A percentile compares a stretch with the other conserved stretches of the same genome.
phyloP scores from a whole-genome alignment of 2,329 filamentous ascomycete genomes.

The Colletotrichum sp. region DNA sequence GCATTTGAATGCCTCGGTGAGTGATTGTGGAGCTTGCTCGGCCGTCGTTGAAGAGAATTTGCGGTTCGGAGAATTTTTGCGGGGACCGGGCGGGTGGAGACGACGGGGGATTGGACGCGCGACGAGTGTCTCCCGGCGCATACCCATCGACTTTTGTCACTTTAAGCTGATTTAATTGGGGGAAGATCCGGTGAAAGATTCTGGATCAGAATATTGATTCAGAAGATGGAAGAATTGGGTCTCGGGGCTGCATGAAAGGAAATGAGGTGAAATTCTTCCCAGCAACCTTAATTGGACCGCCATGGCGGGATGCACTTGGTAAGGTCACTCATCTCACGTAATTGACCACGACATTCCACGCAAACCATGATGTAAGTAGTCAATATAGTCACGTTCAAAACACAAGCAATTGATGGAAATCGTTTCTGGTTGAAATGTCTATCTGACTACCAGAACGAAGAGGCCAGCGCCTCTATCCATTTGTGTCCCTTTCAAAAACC shows the following conservation, averaged over 20 bases:
- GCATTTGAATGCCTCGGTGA: not conserved
- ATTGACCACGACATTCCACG: not conserved
- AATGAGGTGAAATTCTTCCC: not conserved
- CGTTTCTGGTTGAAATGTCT: not conserved
- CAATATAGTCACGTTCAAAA: not conserved
- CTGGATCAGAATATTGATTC: not conserved
- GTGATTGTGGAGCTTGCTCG: not conserved
- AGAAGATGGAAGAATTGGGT: not conserved
- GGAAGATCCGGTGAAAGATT: not conserved
- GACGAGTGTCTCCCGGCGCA: not conserved
- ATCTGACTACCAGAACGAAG: not conserved
- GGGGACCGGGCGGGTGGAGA: not conserved
- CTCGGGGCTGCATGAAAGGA: not conserved
- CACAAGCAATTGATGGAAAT: not conserved
- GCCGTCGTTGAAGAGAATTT: constrained; percentile 12
- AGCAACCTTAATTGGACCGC: constrained; percentile 10
- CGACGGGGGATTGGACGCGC: not conserved
- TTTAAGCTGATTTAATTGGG: not conserved
- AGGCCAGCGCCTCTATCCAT: not conserved
- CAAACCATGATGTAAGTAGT: not conserved
- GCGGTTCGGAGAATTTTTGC: constrained; percentile 12
- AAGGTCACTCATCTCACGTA: not conserved
- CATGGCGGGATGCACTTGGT: not conserved
- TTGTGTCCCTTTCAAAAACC: not conserved
- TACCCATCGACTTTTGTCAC: not conserved